These are phyloP conservation scores for Neocallimastix lanati DNA, from an alignment of 192 early-diverging fungal species.

Conservation along the genomic window DNA sequence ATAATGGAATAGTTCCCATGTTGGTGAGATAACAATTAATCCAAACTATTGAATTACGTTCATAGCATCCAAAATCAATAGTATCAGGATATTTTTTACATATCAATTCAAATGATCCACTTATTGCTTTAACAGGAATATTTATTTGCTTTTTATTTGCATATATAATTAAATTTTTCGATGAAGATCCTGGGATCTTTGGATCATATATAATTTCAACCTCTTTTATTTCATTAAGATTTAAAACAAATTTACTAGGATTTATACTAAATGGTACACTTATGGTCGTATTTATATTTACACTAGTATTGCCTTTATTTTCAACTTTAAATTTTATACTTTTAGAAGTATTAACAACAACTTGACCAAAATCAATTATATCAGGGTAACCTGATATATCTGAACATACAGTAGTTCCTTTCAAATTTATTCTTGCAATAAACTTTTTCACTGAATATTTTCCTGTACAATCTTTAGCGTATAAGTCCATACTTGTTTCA, in stretches of 20 bases:
- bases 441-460: background rate
- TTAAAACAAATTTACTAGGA: background rate
- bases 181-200: background rate
- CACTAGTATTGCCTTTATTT: background rate
- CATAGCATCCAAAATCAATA: background rate
- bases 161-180: background rate
- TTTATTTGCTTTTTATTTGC: background rate
- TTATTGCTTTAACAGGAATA: background rate
- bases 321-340: background rate
- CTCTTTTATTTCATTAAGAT: background rate
- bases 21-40: background rate
- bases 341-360: background rate
- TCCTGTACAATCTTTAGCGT: background rate
- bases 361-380: background rate
- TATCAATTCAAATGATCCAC: background rate
- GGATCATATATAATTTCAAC: background rate
- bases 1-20: background rate
- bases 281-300: background rate
- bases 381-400: background rate
- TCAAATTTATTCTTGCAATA: background rate
- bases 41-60: background rate
- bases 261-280: background rate
- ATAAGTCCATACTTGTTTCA: background rate
- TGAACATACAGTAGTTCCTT: background rate
- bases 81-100: background rate